Evolutionary conservation across 371 early-diverging fungal genomes (phyloP).

Genomic region (Actinomortierella ambigua): DNA sequence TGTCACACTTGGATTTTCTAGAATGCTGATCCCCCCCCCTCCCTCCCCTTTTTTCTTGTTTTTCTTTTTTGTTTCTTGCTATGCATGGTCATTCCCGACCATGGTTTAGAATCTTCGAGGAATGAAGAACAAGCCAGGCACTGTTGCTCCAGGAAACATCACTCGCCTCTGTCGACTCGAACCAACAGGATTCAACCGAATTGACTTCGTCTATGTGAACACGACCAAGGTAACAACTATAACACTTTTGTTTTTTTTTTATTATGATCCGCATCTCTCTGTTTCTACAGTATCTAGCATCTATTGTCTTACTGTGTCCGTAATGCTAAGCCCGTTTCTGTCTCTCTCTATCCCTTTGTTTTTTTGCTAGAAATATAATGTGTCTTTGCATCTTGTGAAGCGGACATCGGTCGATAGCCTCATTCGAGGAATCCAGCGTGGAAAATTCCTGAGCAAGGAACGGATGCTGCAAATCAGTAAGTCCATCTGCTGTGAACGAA

Average conservation of each 20-base stretch:
- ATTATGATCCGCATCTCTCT: background rate
- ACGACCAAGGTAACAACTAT: constrained; percentile 52
- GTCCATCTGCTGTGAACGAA: too few species aligned
- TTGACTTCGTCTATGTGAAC: constrained; percentile 66
- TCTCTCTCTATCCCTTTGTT: background rate
- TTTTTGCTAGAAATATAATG: constrained; percentile 49
- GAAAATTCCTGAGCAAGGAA: constrained; percentile 52
- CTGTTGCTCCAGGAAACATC: constrained; percentile 65
- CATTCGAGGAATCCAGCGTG: constrained; percentile 49
- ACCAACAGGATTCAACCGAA: constrained; percentile 40
- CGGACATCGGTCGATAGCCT: constrained; percentile 49
- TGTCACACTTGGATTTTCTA: too few species aligned
- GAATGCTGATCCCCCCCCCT: background rate
- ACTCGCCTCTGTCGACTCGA: constrained; percentile 49
- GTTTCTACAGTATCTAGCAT: too few species aligned
- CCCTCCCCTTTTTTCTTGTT: background rate
- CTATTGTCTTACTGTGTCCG: too few species aligned
- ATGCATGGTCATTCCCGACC: background rate
- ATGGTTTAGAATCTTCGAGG: constrained; percentile 58
- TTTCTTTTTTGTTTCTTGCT: background rate
- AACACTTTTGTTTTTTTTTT: background rate
- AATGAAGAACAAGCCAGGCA: constrained; percentile 64
- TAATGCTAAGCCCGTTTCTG: background rate
- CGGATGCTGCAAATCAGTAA: constrained; percentile 54
- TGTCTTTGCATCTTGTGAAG: constrained; percentile 52